Evolutionary conservation across 2,329 filamentous ascomycete genomes (phyloP).

Genomic region (Aspergillus bombycis): DNA sequence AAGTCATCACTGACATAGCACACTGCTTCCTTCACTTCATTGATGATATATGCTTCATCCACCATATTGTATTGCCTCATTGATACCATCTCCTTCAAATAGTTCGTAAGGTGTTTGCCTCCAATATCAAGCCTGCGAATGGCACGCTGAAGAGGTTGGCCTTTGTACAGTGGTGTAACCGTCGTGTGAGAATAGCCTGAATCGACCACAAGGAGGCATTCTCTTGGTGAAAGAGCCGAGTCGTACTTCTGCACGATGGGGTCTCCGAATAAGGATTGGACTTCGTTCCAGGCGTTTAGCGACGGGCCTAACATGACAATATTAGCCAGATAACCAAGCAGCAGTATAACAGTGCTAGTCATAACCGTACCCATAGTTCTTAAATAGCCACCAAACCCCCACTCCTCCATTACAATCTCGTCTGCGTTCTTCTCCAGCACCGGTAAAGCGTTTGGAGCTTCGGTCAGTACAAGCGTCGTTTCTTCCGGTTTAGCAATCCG

Average conservation of each 20-base stretch:
- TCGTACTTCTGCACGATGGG: conserved; percentile 50
- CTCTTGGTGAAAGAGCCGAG: conserved; percentile 59
- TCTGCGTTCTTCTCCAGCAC: conserved; percentile 87
- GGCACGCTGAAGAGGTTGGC: conserved; percentile 76
- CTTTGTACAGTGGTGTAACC: conserved; percentile 81
- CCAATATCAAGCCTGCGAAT: conserved; percentile 86
- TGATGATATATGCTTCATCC: conserved; percentile 89
- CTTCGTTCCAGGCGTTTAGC: conserved; percentile 81
- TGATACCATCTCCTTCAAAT: conserved; percentile 85
- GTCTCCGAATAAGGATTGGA: conserved; percentile 69
- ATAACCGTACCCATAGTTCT: conserved; percentile 67
- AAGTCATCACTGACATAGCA: conserved; percentile 85
- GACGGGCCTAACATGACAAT: conserved; percentile 59
- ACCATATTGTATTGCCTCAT: conserved; percentile 94
- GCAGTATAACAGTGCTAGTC: background rate
- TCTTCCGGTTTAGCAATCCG: conserved; percentile 66
- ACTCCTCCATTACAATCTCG: conserved; percentile 97
- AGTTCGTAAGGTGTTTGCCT: conserved; percentile 90
- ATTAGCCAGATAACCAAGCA: background rate
- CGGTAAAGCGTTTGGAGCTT: conserved; percentile 81
- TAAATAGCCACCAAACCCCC: conserved; percentile 85
- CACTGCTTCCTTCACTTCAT: conserved; percentile 90
- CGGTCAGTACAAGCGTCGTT: conserved; percentile 81
- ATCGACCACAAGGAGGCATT: conserved; percentile 86
- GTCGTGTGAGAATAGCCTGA: conserved; percentile 93